Conservation (phyloP, 2,329 filamentous ascomycete species). For the Chalaropsis thielavioides region DNA sequence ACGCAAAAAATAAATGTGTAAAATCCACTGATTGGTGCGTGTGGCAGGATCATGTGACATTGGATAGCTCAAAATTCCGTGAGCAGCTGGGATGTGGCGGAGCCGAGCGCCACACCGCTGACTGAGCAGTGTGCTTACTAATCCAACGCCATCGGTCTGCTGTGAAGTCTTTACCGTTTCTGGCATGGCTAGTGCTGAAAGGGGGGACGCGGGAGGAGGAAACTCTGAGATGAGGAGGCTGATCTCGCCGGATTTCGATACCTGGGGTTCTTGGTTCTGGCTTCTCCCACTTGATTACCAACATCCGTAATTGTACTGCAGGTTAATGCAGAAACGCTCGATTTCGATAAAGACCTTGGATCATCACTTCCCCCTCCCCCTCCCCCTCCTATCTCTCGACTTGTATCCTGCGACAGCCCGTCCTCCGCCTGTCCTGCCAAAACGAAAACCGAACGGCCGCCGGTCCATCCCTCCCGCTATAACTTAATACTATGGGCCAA, state of each 20-base stretch:
- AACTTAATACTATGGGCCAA: slow-evolving; percentile 38
- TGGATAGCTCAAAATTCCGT: background rate
- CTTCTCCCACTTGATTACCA: background rate
- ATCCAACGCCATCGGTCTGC: slow-evolving; percentile 10
- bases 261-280: background rate
- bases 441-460: background rate
- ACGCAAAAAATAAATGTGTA: slow-evolving; percentile 16
- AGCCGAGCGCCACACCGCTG: background rate
- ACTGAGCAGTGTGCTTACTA: background rate
- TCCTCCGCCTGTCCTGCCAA: background rate
- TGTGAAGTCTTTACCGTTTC: slow-evolving; percentile 1
- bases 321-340: background rate
- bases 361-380: background rate
- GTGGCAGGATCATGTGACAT: slow-evolving; percentile 10
- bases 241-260: slow-evolving; percentile 1
- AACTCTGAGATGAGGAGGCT: slow-evolving; percentile 10
- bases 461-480: slow-evolving; percentile 1
- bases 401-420: background rate
- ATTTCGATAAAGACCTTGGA: background rate
- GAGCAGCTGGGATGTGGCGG: slow-evolving; percentile 1
- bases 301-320: background rate
- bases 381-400: background rate
- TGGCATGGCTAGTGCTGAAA: slow-evolving; percentile 6
- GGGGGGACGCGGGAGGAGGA: slow-evolving; percentile 5
- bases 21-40: slow-evolving; percentile 16